These are phyloP conservation scores for Globisporangium paroecandrum DNA, from an alignment of 352 stramenopile species.

Conservation along the genomic window DNA sequence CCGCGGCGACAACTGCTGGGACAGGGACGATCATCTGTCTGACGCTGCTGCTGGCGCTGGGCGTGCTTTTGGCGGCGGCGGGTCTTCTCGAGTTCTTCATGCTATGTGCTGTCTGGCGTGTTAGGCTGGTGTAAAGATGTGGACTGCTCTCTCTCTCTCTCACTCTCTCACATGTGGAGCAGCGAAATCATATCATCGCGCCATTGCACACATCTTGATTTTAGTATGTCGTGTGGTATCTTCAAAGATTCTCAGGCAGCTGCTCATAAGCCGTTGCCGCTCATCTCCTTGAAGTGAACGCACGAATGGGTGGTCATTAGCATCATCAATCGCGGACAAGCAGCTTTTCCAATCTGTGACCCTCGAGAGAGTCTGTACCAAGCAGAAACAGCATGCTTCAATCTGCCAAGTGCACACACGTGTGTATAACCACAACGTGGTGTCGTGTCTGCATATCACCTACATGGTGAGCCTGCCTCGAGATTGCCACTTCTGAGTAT, in stretches of 20 bases:
- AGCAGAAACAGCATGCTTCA: too few relatives aligned
- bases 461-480: too few relatives aligned
- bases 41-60: neutral
- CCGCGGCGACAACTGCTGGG: neutral
- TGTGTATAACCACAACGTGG: too few relatives aligned
- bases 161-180: neutral
- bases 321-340: neutral
- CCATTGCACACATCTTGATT: neutral
- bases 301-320: neutral
- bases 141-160: neutral
- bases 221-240: neutral
- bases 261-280: neutral
- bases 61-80: neutral
- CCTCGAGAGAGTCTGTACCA: too few relatives aligned
- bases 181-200: neutral
- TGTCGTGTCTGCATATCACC: too few relatives aligned
- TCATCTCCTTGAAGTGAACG: conserved; percentile 1
- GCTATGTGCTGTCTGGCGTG: neutral
- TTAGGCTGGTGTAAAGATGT: neutral
- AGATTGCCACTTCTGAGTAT: too few relatives aligned
- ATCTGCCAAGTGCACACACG: too few relatives aligned
- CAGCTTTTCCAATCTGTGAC: too few relatives aligned
- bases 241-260: neutral
- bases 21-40: neutral
- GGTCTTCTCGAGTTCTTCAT: neutral